Percentiles rank a stretch among this genome's conserved stretches.
Conservation (phyloP, 2,329 filamentous ascomycete genomes). For the Daldinia sp. region DNA sequence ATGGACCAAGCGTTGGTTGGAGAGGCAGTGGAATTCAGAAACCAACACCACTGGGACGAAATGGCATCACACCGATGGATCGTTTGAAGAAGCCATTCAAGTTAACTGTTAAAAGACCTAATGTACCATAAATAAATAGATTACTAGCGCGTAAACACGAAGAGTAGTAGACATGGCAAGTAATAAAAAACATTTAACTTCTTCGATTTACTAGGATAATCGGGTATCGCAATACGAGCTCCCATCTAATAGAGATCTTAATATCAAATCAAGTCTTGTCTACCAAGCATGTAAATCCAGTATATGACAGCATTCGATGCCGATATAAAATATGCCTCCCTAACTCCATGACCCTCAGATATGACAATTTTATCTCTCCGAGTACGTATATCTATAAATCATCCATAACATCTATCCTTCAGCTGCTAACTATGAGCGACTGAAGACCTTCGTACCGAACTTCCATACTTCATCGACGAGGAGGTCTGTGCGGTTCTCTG, state of each 20-base stretch:
- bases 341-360: constrained; percentile 13
- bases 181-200: background rate
- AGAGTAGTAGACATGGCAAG: background rate
- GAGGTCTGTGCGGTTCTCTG: constrained; percentile 58
- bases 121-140: constrained; percentile 7
- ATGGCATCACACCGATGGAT: constrained; percentile 58
- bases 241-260: background rate
- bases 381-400: background rate
- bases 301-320: constrained; percentile 5
- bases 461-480: constrained; percentile 82
- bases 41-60: constrained; percentile 53
- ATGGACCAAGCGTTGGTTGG: constrained; percentile 39
- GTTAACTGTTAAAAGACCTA: constrained; percentile 58
- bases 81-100: constrained; percentile 64
- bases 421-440: constrained; percentile 24
- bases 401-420: background rate
- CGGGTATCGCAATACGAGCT: background rate
- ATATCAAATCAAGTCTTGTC: background rate
- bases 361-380: background rate
- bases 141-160: background rate
- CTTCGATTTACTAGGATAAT: background rate
- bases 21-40: constrained; percentile 52
- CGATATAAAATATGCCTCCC: constrained; percentile 13
- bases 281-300: constrained; percentile 21
- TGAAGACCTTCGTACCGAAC: constrained; percentile 68